phyloP scores from a whole-genome alignment of 345 rosid genomes.

The Gossypium ekmanianum region DNA sequence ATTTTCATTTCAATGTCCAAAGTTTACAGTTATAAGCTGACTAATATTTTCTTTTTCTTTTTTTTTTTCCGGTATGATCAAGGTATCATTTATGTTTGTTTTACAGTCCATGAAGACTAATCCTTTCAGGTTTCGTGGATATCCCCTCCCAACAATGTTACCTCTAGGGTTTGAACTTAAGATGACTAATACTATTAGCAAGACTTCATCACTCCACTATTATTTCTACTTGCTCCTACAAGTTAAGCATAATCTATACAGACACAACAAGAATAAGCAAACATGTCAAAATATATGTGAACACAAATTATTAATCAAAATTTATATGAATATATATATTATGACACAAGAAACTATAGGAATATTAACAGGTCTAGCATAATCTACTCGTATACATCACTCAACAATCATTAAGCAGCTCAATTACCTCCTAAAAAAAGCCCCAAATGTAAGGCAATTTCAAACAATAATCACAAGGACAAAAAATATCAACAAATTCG shows the following conservation, averaged over 20 bases:
- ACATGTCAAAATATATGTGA: too few relatives aligned
- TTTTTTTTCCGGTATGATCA: too few relatives aligned
- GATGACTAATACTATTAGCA: too few relatives aligned
- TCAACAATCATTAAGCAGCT: background rate
- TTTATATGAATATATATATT: background rate
- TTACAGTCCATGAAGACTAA: too few relatives aligned
- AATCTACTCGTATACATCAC: background rate
- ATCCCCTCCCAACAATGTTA: too few relatives aligned
- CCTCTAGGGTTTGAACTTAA: too few relatives aligned
- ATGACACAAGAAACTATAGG: background rate
- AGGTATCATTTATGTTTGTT: too few relatives aligned
- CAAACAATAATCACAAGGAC: background rate
- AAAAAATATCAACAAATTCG: background rate
- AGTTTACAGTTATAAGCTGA: background rate
- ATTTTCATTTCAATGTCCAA: background rate
- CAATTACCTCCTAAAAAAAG: background rate
- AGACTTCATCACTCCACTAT: background rate
- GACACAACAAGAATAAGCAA: background rate
- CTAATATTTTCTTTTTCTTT: background rate
- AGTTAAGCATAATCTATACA: background rate
- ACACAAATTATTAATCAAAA: background rate
- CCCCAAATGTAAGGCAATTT: background rate
- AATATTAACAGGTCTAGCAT: background rate
- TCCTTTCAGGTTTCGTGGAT: too few relatives aligned
- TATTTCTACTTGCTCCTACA: conserved; percentile 6